These are phyloP conservation scores for Aquanectria penicillioides DNA, from an alignment of 2,329 filamentous ascomycete species.

Conservation along the genomic window DNA sequence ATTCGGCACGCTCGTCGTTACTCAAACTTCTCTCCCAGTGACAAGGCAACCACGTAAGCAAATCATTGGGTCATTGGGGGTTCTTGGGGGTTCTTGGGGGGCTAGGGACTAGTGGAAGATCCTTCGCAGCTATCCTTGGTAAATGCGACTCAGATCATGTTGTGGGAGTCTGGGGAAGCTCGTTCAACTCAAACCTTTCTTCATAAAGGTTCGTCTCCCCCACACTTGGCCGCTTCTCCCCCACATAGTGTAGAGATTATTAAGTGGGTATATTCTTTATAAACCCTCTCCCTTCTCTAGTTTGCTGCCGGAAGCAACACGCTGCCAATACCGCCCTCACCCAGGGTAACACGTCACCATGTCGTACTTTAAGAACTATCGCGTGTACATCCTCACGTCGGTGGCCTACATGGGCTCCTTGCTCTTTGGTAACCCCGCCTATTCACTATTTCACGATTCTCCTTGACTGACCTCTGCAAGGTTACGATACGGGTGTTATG, in stretches of 20 bases:
- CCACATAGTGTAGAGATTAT: background rate
- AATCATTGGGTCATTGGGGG: background rate
- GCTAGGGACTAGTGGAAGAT: background rate
- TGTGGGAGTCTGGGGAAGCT: background rate
- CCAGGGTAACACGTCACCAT: background rate
- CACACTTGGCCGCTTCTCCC: background rate
- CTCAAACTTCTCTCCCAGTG: background rate
- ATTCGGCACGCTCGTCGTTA: background rate
- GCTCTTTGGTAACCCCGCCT: conserved; percentile 12
- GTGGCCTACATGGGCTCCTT: conserved; percentile 21
- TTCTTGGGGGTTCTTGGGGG: background rate
- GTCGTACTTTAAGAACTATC: conserved; percentile 19
- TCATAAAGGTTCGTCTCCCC: background rate
- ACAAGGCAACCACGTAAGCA: background rate
- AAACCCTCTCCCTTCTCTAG: background rate
- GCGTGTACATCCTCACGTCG: conserved; percentile 18
- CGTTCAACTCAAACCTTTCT: background rate
- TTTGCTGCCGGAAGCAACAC: background rate
- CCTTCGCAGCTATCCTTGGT: background rate
- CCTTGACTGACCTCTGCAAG: background rate
- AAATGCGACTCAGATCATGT: background rate
- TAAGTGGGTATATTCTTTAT: background rate
- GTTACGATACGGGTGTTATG: conserved; percentile 15
- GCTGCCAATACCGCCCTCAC: background rate
- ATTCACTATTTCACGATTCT: background rate